Conservation (phyloP, 192 early-diverging fungal genomes). For the Hyaloraphidium curvatum region DNA sequence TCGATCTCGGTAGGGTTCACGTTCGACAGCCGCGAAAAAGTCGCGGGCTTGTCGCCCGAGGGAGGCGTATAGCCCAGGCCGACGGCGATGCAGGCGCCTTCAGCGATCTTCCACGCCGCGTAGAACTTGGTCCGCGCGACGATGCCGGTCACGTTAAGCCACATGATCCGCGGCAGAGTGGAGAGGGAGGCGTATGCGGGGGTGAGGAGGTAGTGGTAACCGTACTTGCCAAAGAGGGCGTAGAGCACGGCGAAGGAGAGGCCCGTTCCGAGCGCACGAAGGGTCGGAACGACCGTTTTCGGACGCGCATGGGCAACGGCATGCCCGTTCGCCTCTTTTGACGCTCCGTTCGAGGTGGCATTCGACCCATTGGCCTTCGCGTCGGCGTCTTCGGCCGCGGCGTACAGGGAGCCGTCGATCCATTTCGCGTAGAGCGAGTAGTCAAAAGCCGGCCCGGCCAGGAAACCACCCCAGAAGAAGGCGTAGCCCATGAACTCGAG, state of each 20-base stretch:
- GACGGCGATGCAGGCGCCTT: conserved; percentile 60
- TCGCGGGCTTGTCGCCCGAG: too few relatives aligned
- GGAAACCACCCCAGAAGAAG: conserved; percentile 72
- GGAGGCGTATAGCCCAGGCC: conserved; percentile 65
- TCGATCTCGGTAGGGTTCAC: conserved; percentile 56
- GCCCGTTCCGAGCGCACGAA: conserved; percentile 13
- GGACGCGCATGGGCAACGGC: too few relatives aligned
- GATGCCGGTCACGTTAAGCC: conserved; percentile 36
- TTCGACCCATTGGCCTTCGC: too few relatives aligned
- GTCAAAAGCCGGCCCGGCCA: conserved; percentile 71
- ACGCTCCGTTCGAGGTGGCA: too few relatives aligned
- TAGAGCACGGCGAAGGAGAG: conserved; percentile 14
- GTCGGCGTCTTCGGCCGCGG: too few relatives aligned
- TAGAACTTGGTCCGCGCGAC: conserved; percentile 69
- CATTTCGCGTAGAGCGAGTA: conserved; percentile 34
- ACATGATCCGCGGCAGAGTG: conserved; percentile 21
- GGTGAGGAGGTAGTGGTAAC: conserved; percentile 10
- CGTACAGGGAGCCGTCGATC: too few relatives aligned
- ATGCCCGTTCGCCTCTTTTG: too few relatives aligned
- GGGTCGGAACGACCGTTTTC: too few relatives aligned
- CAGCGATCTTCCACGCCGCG: conserved; percentile 72
- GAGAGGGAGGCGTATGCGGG: conserved; percentile 16
- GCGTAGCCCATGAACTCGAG: conserved; percentile 69
- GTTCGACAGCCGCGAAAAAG: too few relatives aligned
- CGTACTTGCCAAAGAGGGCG: conserved; percentile 15